Evolutionary conservation across 1,284 basidiomycete species (phyloP).

Genomic region (Leccinum ponderosum): DNA sequence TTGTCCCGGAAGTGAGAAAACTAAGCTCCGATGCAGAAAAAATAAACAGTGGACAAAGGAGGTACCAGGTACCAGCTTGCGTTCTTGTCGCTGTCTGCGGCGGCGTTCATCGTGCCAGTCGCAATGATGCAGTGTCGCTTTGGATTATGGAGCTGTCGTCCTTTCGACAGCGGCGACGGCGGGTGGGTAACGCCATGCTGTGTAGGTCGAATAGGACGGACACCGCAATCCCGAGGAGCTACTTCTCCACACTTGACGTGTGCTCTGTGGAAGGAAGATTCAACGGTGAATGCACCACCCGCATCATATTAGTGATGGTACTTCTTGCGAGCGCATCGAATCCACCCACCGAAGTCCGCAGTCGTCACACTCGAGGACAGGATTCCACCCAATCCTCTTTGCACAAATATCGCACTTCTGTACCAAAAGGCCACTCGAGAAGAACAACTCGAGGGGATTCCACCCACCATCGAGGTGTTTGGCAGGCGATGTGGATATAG

Average conservation of each 20-base stretch:
- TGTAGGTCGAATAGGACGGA: slow-evolving; percentile 43
- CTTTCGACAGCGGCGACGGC: slow-evolving; percentile 30
- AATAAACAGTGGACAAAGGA: not conserved
- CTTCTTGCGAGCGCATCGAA: slow-evolving; percentile 18
- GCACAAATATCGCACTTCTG: slow-evolving; percentile 81
- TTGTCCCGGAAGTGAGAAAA: slow-evolving; percentile 7
- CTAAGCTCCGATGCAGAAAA: slow-evolving; percentile 7
- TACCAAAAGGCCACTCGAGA: slow-evolving; percentile 64
- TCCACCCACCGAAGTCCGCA: slow-evolving; percentile 43
- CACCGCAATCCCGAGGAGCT: slow-evolving; percentile 75
- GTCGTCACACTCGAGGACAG: slow-evolving; percentile 86
- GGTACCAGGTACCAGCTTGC: slow-evolving; percentile 5
- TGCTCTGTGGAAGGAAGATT: slow-evolving; percentile 45
- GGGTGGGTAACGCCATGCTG: slow-evolving; percentile 27
- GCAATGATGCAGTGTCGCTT: slow-evolving; percentile 31
- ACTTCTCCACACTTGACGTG: slow-evolving; percentile 84
- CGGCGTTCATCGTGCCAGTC: slow-evolving; percentile 30
- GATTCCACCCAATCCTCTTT: slow-evolving; percentile 84
- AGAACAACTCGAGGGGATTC: slow-evolving; percentile 79
- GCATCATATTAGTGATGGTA: slow-evolving; percentile 15
- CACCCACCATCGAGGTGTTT: slow-evolving; percentile 45
- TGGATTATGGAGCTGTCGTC: slow-evolving; percentile 25
- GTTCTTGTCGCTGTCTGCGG: slow-evolving; percentile 12
- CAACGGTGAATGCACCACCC: slow-evolving; percentile 9
- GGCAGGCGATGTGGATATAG: slow-evolving; percentile 32